Percentiles rank a stretch among this genome's conserved stretches.
phyloP scores from a whole-genome alignment of 1,139 yeast genomes.

The Geotrichum candidum region DNA sequence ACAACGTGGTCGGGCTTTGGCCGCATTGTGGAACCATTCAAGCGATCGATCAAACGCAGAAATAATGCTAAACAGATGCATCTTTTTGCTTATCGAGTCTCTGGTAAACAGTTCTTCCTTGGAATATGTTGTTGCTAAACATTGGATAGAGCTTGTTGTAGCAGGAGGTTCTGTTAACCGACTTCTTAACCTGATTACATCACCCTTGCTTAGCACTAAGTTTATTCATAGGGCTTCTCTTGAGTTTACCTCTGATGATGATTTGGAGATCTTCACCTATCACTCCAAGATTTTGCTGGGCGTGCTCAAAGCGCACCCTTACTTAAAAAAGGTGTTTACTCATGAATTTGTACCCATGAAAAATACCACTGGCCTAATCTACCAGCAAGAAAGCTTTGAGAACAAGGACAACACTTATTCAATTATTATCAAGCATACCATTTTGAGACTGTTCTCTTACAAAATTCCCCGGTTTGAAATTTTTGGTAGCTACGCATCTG shows the following conservation, averaged over 20 bases:
- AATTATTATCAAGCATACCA: conserved; percentile 44
- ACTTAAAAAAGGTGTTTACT: conserved; percentile 13
- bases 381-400: conserved; percentile 29
- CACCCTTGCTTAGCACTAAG: conserved; percentile 42
- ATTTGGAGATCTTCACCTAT: conserved; percentile 20
- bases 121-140: conserved; percentile 40
- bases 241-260: conserved; percentile 36
- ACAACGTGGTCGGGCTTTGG: conserved; percentile 31
- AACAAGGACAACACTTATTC: conserved; percentile 57
- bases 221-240: conserved; percentile 23
- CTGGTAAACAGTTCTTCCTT: conserved; percentile 36
- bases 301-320: conserved; percentile 19
- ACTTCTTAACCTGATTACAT: conserved; percentile 51
- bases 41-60: conserved; percentile 39
- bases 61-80: conserved; percentile 52
- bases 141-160: conserved; percentile 52
- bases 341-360: conserved; percentile 26
- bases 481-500: conserved; percentile 11
- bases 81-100: conserved; percentile 65
- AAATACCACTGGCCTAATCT: conserved; percentile 36
- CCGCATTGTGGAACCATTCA: conserved; percentile 41
- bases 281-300: conserved; percentile 16
- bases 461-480: conserved; percentile 14
- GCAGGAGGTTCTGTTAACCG: conserved; percentile 54
- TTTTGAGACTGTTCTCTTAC: conserved; percentile 43